phyloP scores from a whole-genome alignment of 1,284 basidiomycete genomes.

The Ceratobasidium sp. region DNA sequence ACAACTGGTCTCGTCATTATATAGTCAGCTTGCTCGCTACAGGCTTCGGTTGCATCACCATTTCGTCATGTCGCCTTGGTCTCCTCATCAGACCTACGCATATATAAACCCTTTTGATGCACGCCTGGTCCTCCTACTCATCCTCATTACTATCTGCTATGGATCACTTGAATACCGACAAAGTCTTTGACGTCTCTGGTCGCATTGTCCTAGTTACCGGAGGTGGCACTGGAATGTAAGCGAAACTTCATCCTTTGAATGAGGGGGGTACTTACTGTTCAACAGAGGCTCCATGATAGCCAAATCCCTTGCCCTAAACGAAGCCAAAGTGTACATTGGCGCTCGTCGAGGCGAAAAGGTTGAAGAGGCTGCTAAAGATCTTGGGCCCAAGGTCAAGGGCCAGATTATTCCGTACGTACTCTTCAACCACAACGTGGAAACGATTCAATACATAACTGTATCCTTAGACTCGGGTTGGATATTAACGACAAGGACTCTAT shows the following conservation, averaged over 20 bases:
- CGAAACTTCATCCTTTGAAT: not conserved
- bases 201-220: constrained; percentile 81
- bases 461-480: constrained; percentile 73
- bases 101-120: too few species aligned
- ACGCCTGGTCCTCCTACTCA: too few species aligned
- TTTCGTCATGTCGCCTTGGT: too few species aligned
- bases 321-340: constrained; percentile 87
- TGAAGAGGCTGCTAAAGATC: constrained; percentile 62
- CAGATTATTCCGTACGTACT: constrained; percentile 68
- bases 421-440: not conserved
- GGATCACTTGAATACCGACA: not conserved
- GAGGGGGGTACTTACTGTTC: not conserved
- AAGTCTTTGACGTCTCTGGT: constrained; percentile 70
- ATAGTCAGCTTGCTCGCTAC: too few species aligned
- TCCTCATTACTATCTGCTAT: too few species aligned
- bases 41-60: too few species aligned
- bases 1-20: too few species aligned
- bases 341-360: constrained; percentile 75
- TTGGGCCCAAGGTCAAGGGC: constrained; percentile 55
- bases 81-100: too few species aligned
- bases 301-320: constrained; percentile 78
- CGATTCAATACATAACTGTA: not conserved
- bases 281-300: constrained; percentile 74
- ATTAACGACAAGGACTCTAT: constrained; percentile 78
- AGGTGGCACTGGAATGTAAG: constrained; percentile 81